Base-by-base conservation (phyloP, 768 basidiomycete species). In the Neoboletus subvelutipes region DNA sequence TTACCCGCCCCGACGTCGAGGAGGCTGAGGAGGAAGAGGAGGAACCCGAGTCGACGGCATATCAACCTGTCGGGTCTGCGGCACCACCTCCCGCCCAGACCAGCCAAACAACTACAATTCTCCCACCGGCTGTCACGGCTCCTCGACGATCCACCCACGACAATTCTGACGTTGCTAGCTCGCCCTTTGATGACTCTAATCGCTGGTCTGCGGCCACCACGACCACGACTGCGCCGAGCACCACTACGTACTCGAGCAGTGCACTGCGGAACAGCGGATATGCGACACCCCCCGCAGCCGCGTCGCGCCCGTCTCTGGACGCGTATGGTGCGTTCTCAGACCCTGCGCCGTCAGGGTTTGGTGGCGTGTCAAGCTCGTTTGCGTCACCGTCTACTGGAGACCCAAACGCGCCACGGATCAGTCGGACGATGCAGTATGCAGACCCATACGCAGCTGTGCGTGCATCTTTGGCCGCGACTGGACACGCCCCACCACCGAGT, bases 361-460 rank as follows among this genome's bases (percentile, higher is more conserved):
- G 78, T 45, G 73, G 73, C 13, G 71, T 74, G 13, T 70, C 76
- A 2, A 73, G 70, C 29, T 70, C 73, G 51, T 62, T 59, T 42
- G 64, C 64, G n/a, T 72, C 68, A 4, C 65, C 80, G 2, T 65
- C 78, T 17, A 57, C 72, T 11, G 57, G 55, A 12, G 70, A 72
- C 8, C 52, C 64, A 22, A 73, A 63, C 17, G 69, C 76, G 0
- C 77, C 80, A 29, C 81, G 84, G 28, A 76, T 94, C 39, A 94
- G 92, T 71, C 76, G 92, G 69, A 95, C 94, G 52, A 94, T 96
- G 93, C 92, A 94, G 70, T 91, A 93, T 65, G 92, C 91, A 24
- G 88, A 94, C 66, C 92, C 92, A 10, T 94, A 93, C 66, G 88
- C 90, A 13, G 87, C 87, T 12, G 89, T 93, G 36, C 80, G 89